Conservation (phyloP, 345 rosid species). For the Ailanthus altissimus region DNA sequence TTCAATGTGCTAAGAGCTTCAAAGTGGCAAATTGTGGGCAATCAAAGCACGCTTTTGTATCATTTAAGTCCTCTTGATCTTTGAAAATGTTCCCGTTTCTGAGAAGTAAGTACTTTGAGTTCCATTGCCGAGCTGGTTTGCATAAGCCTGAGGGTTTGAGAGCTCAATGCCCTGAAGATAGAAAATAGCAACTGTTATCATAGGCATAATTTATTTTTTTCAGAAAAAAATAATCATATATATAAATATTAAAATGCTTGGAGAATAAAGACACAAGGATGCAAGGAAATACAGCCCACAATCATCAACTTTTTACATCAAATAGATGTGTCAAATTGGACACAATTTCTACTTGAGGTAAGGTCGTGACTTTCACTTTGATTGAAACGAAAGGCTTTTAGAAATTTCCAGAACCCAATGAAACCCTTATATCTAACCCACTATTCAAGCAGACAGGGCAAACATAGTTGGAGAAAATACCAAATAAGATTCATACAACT, state of each 20-base stretch:
- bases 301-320: not conserved
- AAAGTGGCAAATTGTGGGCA: not conserved
- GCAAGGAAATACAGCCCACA: not conserved
- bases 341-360: not conserved
- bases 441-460: not conserved
- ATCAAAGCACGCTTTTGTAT: not conserved
- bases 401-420: not conserved
- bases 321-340: not conserved
- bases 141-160: constrained; percentile 81
- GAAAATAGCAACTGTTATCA: constrained; percentile 4
- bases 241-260: not conserved
- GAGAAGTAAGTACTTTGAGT: constrained; percentile 97
- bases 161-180: constrained; percentile 79
- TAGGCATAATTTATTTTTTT: too few species aligned
- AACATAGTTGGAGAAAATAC: not conserved
- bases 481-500: not conserved
- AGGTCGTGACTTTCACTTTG: not conserved
- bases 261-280: not conserved
- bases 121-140: constrained; percentile 77
- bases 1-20: not conserved
- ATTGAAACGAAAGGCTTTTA: not conserved
- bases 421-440: not conserved
- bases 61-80: constrained; percentile 67
- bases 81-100: constrained; percentile 86
- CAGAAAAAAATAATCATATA: not conserved